These are phyloP conservation scores for Annulohypoxylon truncatum DNA, from an alignment of 2,329 filamentous ascomycete species.

Conservation along the genomic window DNA sequence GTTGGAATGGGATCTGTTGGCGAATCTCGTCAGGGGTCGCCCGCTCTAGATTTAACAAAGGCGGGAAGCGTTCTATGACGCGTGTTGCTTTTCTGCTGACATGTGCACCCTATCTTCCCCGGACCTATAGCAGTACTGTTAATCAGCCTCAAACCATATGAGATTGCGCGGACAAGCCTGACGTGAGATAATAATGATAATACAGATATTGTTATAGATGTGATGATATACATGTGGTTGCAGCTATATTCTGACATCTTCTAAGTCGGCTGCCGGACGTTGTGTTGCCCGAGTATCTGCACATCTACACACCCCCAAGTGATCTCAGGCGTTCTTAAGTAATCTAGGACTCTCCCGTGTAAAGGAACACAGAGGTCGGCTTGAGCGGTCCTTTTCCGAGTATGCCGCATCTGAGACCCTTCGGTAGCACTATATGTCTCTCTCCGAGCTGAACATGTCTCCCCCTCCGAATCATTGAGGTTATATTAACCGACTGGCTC, in stretches of 20 bases:
- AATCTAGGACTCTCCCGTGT: slow-evolving; percentile 6
- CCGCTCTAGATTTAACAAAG: not conserved
- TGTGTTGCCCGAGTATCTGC: slow-evolving; percentile 21
- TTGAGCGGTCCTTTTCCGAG: not conserved
- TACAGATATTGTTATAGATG: not conserved
- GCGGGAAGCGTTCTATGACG: slow-evolving; percentile 20
- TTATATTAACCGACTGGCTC: not conserved
- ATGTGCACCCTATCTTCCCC: slow-evolving; percentile 27
- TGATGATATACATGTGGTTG: not conserved
- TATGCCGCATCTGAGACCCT: not conserved
- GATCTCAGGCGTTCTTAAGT: not conserved
- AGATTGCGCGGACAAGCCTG: slow-evolving; percentile 24
- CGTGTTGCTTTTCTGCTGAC: slow-evolving; percentile 19
- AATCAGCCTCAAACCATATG: slow-evolving; percentile 9
- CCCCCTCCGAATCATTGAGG: not conserved
- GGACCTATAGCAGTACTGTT: slow-evolving; percentile 5
- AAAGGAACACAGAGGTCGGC: not conserved
- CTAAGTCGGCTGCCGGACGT: slow-evolving; percentile 10
- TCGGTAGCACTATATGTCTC: not conserved
- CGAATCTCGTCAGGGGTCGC: not conserved
- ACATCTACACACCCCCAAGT: not conserved
- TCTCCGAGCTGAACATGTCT: not conserved
- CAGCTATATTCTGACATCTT: not conserved
- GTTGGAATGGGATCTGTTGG: not conserved
- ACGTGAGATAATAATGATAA: slow-evolving; percentile 6